Percentiles rank a stretch among this genome's conserved stretches.
phyloP scores from a whole-genome alignment of 1,284 basidiomycete species.

The Gastroboletus turbinatus region DNA sequence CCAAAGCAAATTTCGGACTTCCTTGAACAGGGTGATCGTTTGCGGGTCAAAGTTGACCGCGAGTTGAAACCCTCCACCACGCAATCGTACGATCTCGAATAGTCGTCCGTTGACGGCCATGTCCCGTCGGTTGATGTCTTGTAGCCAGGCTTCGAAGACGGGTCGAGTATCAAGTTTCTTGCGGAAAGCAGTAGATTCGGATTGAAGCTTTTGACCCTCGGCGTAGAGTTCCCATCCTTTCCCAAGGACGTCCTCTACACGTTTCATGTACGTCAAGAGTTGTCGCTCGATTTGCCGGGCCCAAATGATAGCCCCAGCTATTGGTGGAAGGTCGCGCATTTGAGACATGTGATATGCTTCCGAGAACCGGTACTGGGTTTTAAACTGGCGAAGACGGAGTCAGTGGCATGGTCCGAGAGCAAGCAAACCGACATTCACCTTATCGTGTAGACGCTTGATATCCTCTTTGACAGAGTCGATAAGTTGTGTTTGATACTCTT shows the following conservation, averaged over 20 bases:
- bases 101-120: slow-evolving; percentile 92
- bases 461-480: slow-evolving; percentile 98
- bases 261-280: slow-evolving; percentile 95
- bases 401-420: slow-evolving; percentile 5
- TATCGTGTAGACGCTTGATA: slow-evolving; percentile 93
- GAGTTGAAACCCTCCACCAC: slow-evolving; percentile 83
- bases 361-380: slow-evolving; percentile 91
- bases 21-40: slow-evolving; percentile 97
- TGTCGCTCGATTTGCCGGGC: slow-evolving; percentile 97
- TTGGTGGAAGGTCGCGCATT: slow-evolving; percentile 95
- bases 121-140: slow-evolving; percentile 90
- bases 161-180: slow-evolving; percentile 94
- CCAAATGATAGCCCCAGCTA: slow-evolving; percentile 98
- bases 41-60: slow-evolving; percentile 97
- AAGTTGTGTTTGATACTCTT: slow-evolving; percentile 97
- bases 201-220: slow-evolving; percentile 96
- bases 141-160: slow-evolving; percentile 95
- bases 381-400: slow-evolving; percentile 58
- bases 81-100: slow-evolving; percentile 89
- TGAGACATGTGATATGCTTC: slow-evolving; percentile 98
- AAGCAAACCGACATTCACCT: slow-evolving; percentile 45
- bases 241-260: slow-evolving; percentile 98
- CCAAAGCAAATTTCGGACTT: slow-evolving; percentile 95
- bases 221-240: slow-evolving; percentile 99
- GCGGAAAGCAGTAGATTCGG: slow-evolving; percentile 88